Conservation (phyloP, 1,139 yeast species). For the Debaryomyces udenii region DNA sequence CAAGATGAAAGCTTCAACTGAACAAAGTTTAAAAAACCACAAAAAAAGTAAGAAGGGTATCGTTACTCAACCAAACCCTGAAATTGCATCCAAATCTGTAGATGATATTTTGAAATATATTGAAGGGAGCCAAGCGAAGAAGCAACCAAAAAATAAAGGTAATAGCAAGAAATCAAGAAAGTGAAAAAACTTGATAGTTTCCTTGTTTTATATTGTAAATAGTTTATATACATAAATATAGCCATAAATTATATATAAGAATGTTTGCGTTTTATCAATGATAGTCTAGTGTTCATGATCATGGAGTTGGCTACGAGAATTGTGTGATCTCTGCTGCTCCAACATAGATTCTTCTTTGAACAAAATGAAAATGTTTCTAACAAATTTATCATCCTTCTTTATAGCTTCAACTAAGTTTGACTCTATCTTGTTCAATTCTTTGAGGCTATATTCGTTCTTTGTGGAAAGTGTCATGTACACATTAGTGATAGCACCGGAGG, state of each 20-base stretch:
- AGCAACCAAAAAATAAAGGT: slow-evolving; percentile 17
- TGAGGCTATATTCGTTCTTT: slow-evolving; percentile 21
- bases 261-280: background rate
- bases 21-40: slow-evolving; percentile 15
- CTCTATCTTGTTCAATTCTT: slow-evolving; percentile 34
- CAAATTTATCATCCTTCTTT: slow-evolving; percentile 35
- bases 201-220: slow-evolving; percentile 16
- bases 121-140: slow-evolving; percentile 47
- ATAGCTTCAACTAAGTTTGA: slow-evolving; percentile 26
- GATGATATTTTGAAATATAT: slow-evolving; percentile 71
- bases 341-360: slow-evolving; percentile 17
- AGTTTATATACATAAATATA: slow-evolving; percentile 11
- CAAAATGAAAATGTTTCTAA: slow-evolving; percentile 34
- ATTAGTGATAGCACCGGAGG: slow-evolving; percentile 72
- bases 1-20: slow-evolving; percentile 16
- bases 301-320: background rate
- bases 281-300: slow-evolving; percentile 11
- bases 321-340: slow-evolving; percentile 1
- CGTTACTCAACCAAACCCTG: slow-evolving; percentile 47
- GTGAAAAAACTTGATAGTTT: slow-evolving; percentile 2
- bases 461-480: slow-evolving; percentile 32
- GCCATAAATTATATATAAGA: slow-evolving; percentile 4
- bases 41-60: slow-evolving; percentile 31
- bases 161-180: slow-evolving; percentile 18
- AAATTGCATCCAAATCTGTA: slow-evolving; percentile 60